These are phyloP conservation scores for Claviceps monticola DNA, from an alignment of 2,329 filamentous ascomycete species.

Conservation along the genomic window DNA sequence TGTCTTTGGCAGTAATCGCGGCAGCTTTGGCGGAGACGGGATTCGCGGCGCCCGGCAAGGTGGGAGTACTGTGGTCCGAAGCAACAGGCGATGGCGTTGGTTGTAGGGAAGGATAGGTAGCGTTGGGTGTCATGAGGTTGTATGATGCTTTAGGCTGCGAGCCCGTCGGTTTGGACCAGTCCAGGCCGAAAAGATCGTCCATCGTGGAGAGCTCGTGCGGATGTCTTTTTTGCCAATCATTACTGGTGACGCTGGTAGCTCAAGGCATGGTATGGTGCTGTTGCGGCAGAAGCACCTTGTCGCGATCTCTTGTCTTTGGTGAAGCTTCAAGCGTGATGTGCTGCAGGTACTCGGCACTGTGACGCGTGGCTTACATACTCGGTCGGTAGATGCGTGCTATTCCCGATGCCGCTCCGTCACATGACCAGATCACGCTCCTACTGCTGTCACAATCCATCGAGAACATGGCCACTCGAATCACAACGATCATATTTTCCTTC, in stretches of 20 bases:
- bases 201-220: conserved; percentile 24
- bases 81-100: conserved; percentile 41
- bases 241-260: conserved; percentile 4
- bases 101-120: conserved; percentile 36
- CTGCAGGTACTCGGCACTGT: neutral
- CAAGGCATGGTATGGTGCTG: conserved; percentile 2
- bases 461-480: no score
- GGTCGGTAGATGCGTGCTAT: neutral
- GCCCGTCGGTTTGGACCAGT: conserved; percentile 36
- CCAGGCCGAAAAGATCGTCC: conserved; percentile 48
- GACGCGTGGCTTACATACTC: neutral
- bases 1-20: conserved; percentile 47
- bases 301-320: neutral
- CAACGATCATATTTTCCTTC: no score
- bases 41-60: conserved; percentile 31
- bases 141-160: conserved; percentile 21
- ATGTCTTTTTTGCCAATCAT: conserved; percentile 2
- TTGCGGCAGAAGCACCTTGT: neutral
- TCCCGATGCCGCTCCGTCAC: neutral
- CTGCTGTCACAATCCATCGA: no score
- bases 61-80: conserved; percentile 42
- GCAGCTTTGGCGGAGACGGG: conserved; percentile 27
- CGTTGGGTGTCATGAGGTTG: conserved; percentile 20
- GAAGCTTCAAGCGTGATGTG: neutral
- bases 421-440: no score